Conservation (phyloP, 192 early-diverging fungal species). For the Glomus cerebriforme region DNA sequence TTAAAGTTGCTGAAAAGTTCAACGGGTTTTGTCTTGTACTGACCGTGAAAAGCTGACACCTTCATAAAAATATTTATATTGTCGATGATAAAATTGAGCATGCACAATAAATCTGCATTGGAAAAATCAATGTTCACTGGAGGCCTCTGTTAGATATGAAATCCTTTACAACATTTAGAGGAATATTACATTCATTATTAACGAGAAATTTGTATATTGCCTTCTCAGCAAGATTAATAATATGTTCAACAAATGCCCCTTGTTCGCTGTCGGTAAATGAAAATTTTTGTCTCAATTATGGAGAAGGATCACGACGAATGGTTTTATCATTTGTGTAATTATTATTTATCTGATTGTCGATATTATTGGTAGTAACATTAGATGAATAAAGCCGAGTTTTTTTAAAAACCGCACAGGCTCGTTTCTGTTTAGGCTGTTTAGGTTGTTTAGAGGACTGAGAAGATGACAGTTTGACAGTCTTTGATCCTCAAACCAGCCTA, state of each 20-base stretch:
- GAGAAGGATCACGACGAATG: neutral
- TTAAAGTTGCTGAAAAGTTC: slow-evolving; percentile 16
- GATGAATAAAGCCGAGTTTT: slow-evolving; percentile 25
- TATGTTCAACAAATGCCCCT: slow-evolving; percentile 21
- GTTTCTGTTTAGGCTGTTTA: neutral
- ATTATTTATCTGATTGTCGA: slow-evolving; percentile 20
- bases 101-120: slow-evolving; percentile 25
- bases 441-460: slow-evolving; percentile 11
- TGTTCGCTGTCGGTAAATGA: slow-evolving; percentile 28
- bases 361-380: slow-evolving; percentile 1
- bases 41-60: neutral
- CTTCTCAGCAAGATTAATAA: slow-evolving; percentile 29
- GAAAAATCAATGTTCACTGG: slow-evolving; percentile 17
- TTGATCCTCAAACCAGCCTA: slow-evolving; percentile 16
- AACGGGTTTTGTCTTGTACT: slow-evolving; percentile 21
- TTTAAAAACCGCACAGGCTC: slow-evolving; percentile 21
- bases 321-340: neutral
- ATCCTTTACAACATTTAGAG: neutral
- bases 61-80: slow-evolving; percentile 25
- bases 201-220: slow-evolving; percentile 13
- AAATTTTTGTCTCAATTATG: slow-evolving; percentile 21
- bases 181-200: slow-evolving; percentile 19
- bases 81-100: slow-evolving; percentile 14
- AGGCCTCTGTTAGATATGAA: slow-evolving; percentile 9
- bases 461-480: neutral